phyloP scores from a whole-genome alignment of 768 basidiomycete species.

The Rossbeevera mucosa region DNA sequence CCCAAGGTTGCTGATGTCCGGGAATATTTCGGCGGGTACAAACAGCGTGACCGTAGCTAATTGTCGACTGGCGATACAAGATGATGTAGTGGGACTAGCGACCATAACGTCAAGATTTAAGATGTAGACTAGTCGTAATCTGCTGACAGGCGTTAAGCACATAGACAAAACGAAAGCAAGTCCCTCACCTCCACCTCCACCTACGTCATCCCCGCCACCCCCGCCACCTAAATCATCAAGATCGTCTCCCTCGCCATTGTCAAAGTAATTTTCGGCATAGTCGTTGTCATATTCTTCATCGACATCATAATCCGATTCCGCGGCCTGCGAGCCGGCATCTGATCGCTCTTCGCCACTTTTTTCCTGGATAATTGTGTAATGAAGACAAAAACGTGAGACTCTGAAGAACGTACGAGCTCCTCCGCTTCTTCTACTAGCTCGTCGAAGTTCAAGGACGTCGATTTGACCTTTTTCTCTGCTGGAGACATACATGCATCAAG shows the following conservation, averaged over 20 bases:
- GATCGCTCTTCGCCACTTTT: slow-evolving; percentile 70
- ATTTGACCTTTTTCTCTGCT: slow-evolving; percentile 32
- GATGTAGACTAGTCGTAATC: slow-evolving; percentile 26
- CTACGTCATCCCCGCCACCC: slow-evolving; percentile 60
- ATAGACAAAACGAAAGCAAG: background rate
- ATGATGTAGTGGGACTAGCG: background rate
- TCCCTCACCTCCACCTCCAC: slow-evolving; percentile 39
- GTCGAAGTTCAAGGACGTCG: slow-evolving; percentile 57
- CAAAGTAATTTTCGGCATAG: slow-evolving; percentile 88
- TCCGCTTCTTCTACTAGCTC: slow-evolving; percentile 64
- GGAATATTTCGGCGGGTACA: background rate
- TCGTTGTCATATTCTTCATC: slow-evolving; percentile 92
- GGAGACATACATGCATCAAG: background rate
- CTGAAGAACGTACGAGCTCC: slow-evolving; percentile 39
- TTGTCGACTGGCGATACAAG: background rate
- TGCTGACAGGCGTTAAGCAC: background rate
- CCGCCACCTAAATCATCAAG: slow-evolving; percentile 72
- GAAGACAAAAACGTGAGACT: background rate
- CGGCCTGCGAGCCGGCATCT: slow-evolving; percentile 60
- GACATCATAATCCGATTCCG: slow-evolving; percentile 75
- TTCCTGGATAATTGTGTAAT: slow-evolving; percentile 37
- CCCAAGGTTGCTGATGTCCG: background rate
- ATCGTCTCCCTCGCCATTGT: slow-evolving; percentile 83
- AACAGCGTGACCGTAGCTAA: background rate
- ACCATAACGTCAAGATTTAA: background rate